Evolutionary conservation across 176 grass and related monocot genomes (phyloP).

Genomic region (Carex pumila): DNA sequence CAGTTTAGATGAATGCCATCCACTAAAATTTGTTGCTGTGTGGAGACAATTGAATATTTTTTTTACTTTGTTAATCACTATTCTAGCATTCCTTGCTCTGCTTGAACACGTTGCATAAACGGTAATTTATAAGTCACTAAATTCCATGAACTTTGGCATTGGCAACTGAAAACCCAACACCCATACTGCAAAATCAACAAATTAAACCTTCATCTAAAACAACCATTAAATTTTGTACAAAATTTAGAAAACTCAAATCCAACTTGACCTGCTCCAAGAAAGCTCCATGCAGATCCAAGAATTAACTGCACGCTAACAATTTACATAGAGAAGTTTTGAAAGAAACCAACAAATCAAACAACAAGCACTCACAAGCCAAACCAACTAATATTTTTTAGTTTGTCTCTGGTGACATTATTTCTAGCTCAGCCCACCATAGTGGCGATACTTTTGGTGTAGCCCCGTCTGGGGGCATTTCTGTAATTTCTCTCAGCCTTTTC

Average conservation of each 20-base stretch:
- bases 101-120: not conserved
- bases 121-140: not conserved
- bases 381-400: conserved; percentile 15
- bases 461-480: conserved; percentile 55
- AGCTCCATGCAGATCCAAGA: not conserved
- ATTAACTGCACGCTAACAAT: not conserved
- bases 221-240: conserved; percentile 2
- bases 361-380: not conserved
- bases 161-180: not conserved
- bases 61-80: not conserved
- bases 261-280: not conserved
- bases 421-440: conserved; percentile 83
- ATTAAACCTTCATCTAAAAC: not conserved
- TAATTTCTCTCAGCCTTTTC: conserved; percentile 48
- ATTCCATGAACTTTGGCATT: not conserved
- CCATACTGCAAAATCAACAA: not conserved
- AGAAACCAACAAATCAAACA: not conserved
- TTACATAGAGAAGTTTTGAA: not conserved
- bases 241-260: not conserved
- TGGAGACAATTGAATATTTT: not conserved
- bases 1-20: not conserved
- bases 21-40: not conserved
- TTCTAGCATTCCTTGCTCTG: not conserved
- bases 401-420: conserved; percentile 62
- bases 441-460: conserved; percentile 74